Evolutionary conservation across 139 green algal genomes (phyloP).

Genomic region (Zygnema circumcarinatum): DNA sequence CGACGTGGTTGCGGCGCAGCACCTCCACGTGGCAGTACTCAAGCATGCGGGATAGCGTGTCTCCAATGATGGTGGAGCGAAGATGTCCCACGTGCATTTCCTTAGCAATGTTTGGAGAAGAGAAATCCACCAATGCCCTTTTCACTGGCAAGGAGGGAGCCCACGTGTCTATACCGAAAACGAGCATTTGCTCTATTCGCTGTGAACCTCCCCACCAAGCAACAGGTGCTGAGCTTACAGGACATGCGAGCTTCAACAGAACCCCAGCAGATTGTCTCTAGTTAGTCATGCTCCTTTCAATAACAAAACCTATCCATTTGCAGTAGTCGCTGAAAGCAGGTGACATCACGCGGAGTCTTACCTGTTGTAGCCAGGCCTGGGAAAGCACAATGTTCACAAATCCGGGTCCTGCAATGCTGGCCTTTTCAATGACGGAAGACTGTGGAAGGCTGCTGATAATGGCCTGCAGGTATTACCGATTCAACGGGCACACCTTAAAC

Average conservation of each 20-base stretch:
- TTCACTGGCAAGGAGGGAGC: constrained; percentile 16
- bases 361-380: constrained; percentile 39
- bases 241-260: no score
- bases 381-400: constrained; percentile 92
- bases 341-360: neutral
- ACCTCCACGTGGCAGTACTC: constrained; percentile 89
- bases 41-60: constrained; percentile 78
- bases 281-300: no score
- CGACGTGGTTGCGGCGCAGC: constrained; percentile 94
- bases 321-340: neutral
- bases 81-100: constrained; percentile 98
- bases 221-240: neutral
- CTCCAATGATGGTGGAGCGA: constrained; percentile 95
- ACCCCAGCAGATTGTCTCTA: neutral
- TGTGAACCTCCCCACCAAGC: constrained; percentile 17
- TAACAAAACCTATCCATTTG: neutral
- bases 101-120: constrained; percentile 97
- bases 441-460: constrained; percentile 79
- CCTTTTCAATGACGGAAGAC: constrained; percentile 69
- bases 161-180: constrained; percentile 28
- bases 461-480: constrained; percentile 64
- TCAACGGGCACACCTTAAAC: no score
- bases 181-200: constrained; percentile 28
- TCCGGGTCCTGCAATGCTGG: constrained; percentile 85
- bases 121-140: constrained; percentile 92